phyloP scores from a whole-genome alignment of 345 rosid species.

The Syzygium aromaticum region DNA sequence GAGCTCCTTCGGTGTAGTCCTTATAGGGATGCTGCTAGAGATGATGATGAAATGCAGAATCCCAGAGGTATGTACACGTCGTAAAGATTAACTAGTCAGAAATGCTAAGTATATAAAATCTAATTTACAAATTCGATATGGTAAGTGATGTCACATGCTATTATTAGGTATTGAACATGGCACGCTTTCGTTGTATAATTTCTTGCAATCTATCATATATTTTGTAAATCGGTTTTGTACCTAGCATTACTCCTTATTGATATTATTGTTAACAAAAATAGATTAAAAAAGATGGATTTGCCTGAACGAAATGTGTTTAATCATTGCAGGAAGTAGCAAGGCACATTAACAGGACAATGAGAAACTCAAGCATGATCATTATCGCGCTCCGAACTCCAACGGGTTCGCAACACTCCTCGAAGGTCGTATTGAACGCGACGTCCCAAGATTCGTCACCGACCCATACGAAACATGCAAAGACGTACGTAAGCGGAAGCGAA shows the following conservation, averaged over 20 bases:
- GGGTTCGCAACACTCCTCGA: no score
- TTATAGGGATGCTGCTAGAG: conserved; percentile 18
- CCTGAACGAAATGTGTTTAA: background rate
- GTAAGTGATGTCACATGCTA: background rate
- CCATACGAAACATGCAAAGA: no score
- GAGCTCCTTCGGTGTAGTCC: conserved; percentile 17
- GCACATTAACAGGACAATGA: conserved; percentile 25
- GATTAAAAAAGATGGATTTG: background rate
- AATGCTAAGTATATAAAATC: background rate
- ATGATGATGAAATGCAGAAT: conserved; percentile 19
- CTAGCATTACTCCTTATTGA: background rate
- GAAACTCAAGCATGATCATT: conserved; percentile 38
- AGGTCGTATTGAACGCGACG: no score
- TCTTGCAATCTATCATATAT: background rate
- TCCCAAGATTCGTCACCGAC: no score
- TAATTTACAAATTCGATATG: background rate
- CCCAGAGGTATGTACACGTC: conserved; percentile 15
- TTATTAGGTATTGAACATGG: background rate
- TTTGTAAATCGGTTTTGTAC: background rate
- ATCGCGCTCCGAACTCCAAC: no score
- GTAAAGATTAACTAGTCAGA: background rate
- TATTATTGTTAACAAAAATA: background rate
- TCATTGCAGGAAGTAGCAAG: conserved; percentile 5
- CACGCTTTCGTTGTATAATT: background rate
- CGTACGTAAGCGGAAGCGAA: no score